phyloP scores from a whole-genome alignment of 1,284 basidiomycete genomes.

The Cutaneotrichosporon arboriforme region DNA sequence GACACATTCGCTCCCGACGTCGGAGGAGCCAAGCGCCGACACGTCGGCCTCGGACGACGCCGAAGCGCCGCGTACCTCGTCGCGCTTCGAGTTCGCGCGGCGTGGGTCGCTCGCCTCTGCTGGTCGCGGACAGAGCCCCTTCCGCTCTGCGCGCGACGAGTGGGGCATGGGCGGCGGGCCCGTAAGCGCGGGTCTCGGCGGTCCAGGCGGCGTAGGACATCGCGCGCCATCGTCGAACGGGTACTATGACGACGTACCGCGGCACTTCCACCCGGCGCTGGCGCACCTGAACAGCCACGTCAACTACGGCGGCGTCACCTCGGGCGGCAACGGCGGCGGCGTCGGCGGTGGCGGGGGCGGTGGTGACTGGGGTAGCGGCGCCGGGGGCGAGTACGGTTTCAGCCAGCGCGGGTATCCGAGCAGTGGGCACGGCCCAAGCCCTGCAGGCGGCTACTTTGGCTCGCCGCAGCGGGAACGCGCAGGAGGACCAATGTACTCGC shows the following conservation, averaged over 20 bases:
- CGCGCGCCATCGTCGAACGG: conserved; percentile 15
- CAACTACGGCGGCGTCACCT: not conserved
- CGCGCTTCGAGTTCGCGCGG: conserved; percentile 22
- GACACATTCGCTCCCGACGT: conserved; percentile 9
- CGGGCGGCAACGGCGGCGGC: not conserved
- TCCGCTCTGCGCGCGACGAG: conserved; percentile 15
- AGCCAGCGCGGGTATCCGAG: not conserved
- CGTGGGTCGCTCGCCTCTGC: conserved; percentile 4
- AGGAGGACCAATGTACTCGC: conserved; percentile 2
- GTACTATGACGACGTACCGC: conserved; percentile 12
- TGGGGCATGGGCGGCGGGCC: conserved; percentile 4
- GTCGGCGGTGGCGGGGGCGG: not conserved
- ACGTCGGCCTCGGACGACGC: conserved; percentile 1
- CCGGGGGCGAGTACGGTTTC: not conserved
- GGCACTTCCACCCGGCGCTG: conserved; percentile 18
- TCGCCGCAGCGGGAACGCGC: conserved; percentile 4
- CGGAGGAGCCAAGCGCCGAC: conserved; percentile 2
- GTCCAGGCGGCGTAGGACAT: not conserved
- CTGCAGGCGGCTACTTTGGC: conserved; percentile 3
- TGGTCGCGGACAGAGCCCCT: conserved; percentile 16
- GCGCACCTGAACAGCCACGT: conserved; percentile 17
- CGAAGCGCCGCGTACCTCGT: conserved; percentile 14
- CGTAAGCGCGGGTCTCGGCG: not conserved
- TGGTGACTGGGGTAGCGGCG: not conserved
- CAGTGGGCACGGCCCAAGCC: not conserved